Evolutionary conservation across 1,284 basidiomycete genomes (phyloP), one percentile per base, ranked within the genome.

Genomic region (Trametes hirsuta): DNA sequence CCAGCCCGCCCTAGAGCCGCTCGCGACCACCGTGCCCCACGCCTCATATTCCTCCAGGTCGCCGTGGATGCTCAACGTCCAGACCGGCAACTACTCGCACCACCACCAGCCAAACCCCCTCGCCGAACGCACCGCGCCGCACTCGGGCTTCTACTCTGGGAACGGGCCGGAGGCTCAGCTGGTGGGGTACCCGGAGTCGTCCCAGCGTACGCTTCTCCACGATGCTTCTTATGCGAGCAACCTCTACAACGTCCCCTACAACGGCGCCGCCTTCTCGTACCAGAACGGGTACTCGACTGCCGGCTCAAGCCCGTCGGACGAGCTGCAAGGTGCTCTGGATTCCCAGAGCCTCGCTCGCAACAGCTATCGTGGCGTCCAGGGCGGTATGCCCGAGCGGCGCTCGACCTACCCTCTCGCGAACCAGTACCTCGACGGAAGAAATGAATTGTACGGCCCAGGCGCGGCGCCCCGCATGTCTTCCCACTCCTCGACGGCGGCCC

Each of bases 131-230:
- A 44, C 54, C 48, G 53, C 47, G 22, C 52, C 61, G 44, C 65
- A 69, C 55, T 55, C 62, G 12, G 54, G 51, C 41, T 71, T 68
- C 63, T 72, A 69, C 68, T 49, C 67, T 37, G 66, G 63, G 45
- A 55, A 57, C 15, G 60, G 54, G 47, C 55, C 68, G 44, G 62
- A 69, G 22, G 52, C 64, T 34, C 69, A 70, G 58, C 45, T 68
- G 44, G 70, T 74, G 35, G 71, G 69, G 41, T 74, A 74, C 64
- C 74, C 74, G 21, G 74, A 75, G 66, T 74, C 72, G 15, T 74
- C 74, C 6, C 74, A 75, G 69, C 69, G 74, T 65, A 75, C 74
- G 40, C 69, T 70, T 45, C 68, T 75, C 47, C 68, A 68, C 14
- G 71, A 71, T 41, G 59, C 67, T 18, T 64, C 70, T n/a, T 73